Evolutionary conservation across 371 early-diverging fungal genomes (phyloP).

Genomic region (Entomophthora muscae): DNA sequence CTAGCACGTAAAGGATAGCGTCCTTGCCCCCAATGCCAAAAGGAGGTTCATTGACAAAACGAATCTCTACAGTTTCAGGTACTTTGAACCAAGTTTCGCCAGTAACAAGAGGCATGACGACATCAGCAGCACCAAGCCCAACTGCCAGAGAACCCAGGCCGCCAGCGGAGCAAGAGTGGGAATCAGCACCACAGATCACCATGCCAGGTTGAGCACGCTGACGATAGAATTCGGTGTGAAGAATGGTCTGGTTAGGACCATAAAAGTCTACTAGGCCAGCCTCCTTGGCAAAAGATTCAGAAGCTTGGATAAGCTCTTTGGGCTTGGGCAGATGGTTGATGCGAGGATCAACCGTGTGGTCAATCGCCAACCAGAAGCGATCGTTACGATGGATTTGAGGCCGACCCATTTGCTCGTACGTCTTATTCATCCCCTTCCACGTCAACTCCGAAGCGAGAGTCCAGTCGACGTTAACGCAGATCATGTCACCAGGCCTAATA

Average conservation of each 20-base stretch:
- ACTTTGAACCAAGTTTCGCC: conserved; percentile 71
- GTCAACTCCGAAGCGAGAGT: conserved; percentile 61
- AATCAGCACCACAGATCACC: conserved; percentile 62
- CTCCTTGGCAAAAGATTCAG: conserved; percentile 47
- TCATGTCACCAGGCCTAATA: conserved; percentile 55
- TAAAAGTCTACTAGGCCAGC: conserved; percentile 47
- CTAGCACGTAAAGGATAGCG: conserved; percentile 51
- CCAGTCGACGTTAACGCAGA: conserved; percentile 64
- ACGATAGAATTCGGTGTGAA: conserved; percentile 66
- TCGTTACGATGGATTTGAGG: conserved; percentile 55
- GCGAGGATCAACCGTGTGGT: conserved; percentile 58
- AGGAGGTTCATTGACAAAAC: conserved; percentile 41
- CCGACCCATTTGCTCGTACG: conserved; percentile 50
- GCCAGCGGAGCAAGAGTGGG: conserved; percentile 64
- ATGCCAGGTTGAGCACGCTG: conserved; percentile 65
- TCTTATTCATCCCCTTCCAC: conserved; percentile 75
- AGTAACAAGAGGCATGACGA: conserved; percentile 61
- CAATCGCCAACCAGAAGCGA: conserved; percentile 65
- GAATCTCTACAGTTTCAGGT: conserved; percentile 54
- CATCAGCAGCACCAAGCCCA: conserved; percentile 64
- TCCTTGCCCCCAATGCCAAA: conserved; percentile 71
- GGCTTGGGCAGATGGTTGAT: conserved; percentile 53
- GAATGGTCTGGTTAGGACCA: conserved; percentile 54
- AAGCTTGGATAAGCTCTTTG: conserved; percentile 36
- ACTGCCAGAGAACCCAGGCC: conserved; percentile 58